Base-by-base conservation (phyloP, 2,329 filamentous ascomycete species). In the Periglandula ipomoeae region DNA sequence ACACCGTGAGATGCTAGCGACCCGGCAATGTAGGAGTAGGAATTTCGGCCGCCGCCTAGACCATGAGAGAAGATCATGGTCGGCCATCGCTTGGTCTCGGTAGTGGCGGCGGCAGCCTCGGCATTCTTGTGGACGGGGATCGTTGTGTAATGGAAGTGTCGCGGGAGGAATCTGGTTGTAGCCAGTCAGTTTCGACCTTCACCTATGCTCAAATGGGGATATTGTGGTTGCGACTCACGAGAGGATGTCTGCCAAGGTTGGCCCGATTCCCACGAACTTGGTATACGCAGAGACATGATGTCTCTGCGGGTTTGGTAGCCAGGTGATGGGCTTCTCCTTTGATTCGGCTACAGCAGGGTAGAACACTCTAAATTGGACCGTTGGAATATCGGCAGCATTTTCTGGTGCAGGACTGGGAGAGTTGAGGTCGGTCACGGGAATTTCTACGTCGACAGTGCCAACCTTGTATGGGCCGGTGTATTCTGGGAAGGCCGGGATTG, bases 51-150 rank as follows among this genome's bases (percentile, higher is more conserved):
- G 34, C 89, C 89, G 34, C 86, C 89, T 1, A 95, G 73, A 1
- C 89, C 89, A 61, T 95, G 89, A 1, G 87, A 93, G 66, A 95
- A 94, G 53, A 95, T 73, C 70, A 89, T 82, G 0, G 88, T 85
- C 0, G 89, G 88, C 84, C 87, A 93, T 68, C 80, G 71, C 49
- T 72, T 69, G 50, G 70, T 66, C 4, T 70, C 59, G 3, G 71
- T 67, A 10, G 69, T 59, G 50, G 79, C 73, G 6, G 89, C 59
- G 51, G 79, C 74, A 7, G 90, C 65, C 5, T 75, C 71, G 10
- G 86, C 86, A 61, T 89, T 87, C 56, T 86, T 82, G 55, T 81
- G 73, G 23, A 80, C 85, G 5, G 86, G 86, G 23, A 91, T 84
- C 2, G 81, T 76, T 42, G 86, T 80, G 61, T 84, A 87, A 62